Base-by-base conservation (phyloP, 345 rosid genomes). In the Citrus cavaleriei region DNA sequence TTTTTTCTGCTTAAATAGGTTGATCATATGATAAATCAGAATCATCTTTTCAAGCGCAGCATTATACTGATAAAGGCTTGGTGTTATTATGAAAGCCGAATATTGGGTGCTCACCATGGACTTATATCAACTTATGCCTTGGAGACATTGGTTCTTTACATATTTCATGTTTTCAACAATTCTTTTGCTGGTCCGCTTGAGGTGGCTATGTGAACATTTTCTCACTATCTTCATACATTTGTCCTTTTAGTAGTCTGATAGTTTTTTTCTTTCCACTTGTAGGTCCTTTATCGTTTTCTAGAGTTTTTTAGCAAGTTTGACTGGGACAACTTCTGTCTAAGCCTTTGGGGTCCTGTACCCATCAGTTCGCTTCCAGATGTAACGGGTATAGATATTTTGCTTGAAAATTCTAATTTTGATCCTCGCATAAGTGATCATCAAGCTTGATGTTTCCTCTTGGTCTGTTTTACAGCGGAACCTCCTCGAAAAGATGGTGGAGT, bases 61-160 rank as follows among this genome's bases (percentile, higher is more conserved):
- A 94, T 94, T 78, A 94, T 97, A 80, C 81, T 97, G 87, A 93
- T 97, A 72, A 97, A 97, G 82, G 98, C 98, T 13, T 97, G 99
- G 99, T 97, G 99, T 90, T 97, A 97, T 83, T 97, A 97, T 82
- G 99, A 97, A 90, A 97, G 99, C 84, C 98, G 99, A 68, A 94
- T 94, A 84, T 78, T 97, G 84, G 99, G 99, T 79, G 98, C 99
- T 84, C 99, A 94, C 87, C 99, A 97, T 79, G 99, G 99, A 69
- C 91, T 97, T 81, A 97, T 97, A 75, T 94, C 99, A 1, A 97
- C 99, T 72, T 97, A 97, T 87, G 99, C 98, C 35, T 78, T 97
- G 75, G 99, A 97, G 84, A 97, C 98, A 75, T 83, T 94, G 89
- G 99, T 97, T 85, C 98, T 97, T 55, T 97, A 97, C 89, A 97